Base-by-base conservation (phyloP, 345 rosid genomes). In the Dovyalis caffra region DNA sequence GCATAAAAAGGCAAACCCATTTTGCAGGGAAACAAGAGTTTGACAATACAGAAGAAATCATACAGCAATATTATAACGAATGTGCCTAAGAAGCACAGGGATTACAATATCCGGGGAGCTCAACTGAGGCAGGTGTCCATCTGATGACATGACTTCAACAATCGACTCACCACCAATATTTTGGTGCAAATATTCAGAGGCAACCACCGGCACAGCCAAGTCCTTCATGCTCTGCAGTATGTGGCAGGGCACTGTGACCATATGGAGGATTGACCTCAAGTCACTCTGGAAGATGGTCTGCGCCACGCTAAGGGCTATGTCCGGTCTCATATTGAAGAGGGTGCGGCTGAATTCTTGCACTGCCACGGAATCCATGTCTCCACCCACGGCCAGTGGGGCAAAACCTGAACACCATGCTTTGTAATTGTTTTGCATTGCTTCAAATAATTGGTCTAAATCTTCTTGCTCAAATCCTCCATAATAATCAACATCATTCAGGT, bases 321-420 rank as follows among this genome's bases (percentile, higher is more conserved):
- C 98, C 0, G 98, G 99, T 73, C 97, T 78, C 97, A 95, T 92
- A 82, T 95, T 95, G 93, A 92, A 95, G 0, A 92, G 87, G 2
- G 98, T 92, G 32, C 99, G 86, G 78, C 98, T 91, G 75, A 92
- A 95, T 84, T 95, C 99, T 77, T 95, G 99, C 45, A 92, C 94
- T 16, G 95, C 95, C 47, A 87, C 78, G 0, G 97, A 91, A 47
- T 95, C 97, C 86, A 95, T 72, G 89, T 95, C 99, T 4, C 98
- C 98, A 0, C 99, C 98, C 0, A 95, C 89, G 0, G 84, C 85
- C 8, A 95, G 77, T 9, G 99, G 99, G 0, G 99, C 98, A 53
- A 95, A 95, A 8, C 98, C 99, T 16, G 90, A 76, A 65, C 97
- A 91, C 97, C 97, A 91, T 4, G 99, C 91, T 76, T 90, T 91